These are phyloP conservation scores for Sinapis alba DNA, from an alignment of 441 rosid species.

Conservation along the genomic window DNA sequence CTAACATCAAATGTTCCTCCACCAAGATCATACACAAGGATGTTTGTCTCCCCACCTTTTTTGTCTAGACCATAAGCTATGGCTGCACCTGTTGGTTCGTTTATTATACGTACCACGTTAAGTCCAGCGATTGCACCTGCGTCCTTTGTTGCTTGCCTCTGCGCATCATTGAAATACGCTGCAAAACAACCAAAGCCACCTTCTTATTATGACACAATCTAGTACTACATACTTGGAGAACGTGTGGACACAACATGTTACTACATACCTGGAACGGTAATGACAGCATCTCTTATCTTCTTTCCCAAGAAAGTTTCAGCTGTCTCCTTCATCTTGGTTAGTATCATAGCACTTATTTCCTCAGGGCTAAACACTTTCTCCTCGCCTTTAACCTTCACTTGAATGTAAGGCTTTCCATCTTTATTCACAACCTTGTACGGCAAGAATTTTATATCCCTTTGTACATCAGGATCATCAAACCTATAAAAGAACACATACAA, in stretches of 20 bases:
- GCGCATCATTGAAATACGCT: slow-evolving; percentile 72
- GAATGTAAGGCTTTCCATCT: slow-evolving; percentile 60
- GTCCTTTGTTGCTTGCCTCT: slow-evolving; percentile 67
- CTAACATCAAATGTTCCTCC: slow-evolving; percentile 71
- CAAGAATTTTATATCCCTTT: slow-evolving; percentile 53
- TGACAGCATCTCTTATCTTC: slow-evolving; percentile 58
- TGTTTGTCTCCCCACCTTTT: slow-evolving; percentile 48
- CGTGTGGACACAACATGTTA: background rate
- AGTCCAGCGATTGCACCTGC: slow-evolving; percentile 63
- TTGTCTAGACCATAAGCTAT: slow-evolving; percentile 66
- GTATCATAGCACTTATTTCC: slow-evolving; percentile 63
- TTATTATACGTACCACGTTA: slow-evolving; percentile 60
- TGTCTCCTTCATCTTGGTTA: slow-evolving; percentile 67
- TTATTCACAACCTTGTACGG: slow-evolving; percentile 61
- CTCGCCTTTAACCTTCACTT: slow-evolving; percentile 62
- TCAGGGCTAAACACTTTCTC: slow-evolving; percentile 63
- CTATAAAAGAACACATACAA: slow-evolving; percentile 30
- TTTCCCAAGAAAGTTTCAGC: slow-evolving; percentile 67
- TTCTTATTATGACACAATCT: background rate
- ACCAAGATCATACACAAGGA: slow-evolving; percentile 62
- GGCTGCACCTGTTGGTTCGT: slow-evolving; percentile 69
- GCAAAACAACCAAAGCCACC: slow-evolving; percentile 14
- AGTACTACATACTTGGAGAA: background rate
- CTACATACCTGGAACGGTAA: slow-evolving; percentile 64
- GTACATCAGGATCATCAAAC: slow-evolving; percentile 62